Base-by-base conservation (phyloP, 2,329 filamentous ascomycete genomes). In the Aspergillus novofumigatus region DNA sequence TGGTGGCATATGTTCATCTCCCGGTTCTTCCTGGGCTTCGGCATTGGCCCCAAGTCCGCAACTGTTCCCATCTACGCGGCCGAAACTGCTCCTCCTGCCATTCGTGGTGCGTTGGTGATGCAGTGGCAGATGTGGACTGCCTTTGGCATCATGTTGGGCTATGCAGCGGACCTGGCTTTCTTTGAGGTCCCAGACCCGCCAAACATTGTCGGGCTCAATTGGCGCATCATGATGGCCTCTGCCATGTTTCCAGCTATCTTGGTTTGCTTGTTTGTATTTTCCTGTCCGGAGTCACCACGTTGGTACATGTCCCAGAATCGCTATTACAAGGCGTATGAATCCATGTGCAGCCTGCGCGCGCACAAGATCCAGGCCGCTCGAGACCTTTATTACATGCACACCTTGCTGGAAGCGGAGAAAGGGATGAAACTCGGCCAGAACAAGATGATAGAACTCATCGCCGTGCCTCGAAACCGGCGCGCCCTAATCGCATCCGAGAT, bases 61-160 rank as follows among this genome's bases (percentile, higher is more conserved):
- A 90, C 88, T 0, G 87, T 91, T 1, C 89, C 90, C 0, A 86
- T 92, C 28, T 92, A 90, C 65, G 86, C 88, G 0, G 89, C 89
- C 2, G 89, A 92, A 71, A 89, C 85, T 56, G 83, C 86, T 0
- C 89, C 89, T 0, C 85, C 88, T 1, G 72, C 75, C 4, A 86
- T 91, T 54, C 84, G 89, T 68, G 88, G 89, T 61, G 89, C 87
- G 7, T 78, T 94, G 20, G 89, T 92, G 61, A 93, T 93, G 89
- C 86, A 86, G 60, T 93, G 90, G 89, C 87, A 92, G 74, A 79
- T 80, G 74, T 81, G 75, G 74, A 77, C 75, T 4, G 78, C 76
- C 0, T 79, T 80, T 57, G 79, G 79, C 11, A 80, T 80, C 58
- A 77, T 81, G 80, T 72, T 75, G 17, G 85, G 85, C 17, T 88